Evolutionary conservation across 2,329 filamentous ascomycete species (phyloP).

Genomic region (Penicillium sp.): DNA sequence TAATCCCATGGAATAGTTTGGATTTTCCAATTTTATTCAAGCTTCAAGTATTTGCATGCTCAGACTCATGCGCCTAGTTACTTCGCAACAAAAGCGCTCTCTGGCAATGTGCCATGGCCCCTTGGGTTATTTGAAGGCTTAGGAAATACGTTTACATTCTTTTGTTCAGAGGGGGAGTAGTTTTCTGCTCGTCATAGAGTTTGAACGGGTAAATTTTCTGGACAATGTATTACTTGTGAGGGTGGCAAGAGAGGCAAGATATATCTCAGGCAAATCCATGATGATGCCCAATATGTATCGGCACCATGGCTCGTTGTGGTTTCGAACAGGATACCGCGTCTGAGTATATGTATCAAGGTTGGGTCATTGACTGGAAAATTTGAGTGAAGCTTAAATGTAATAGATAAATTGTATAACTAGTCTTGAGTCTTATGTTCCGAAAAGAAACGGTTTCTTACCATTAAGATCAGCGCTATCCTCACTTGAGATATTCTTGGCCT

Average conservation of each 20-base stretch:
- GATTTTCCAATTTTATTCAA: not conserved
- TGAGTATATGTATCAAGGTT: not conserved
- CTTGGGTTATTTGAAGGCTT: not conserved
- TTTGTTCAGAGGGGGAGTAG: not conserved
- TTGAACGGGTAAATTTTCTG: no score
- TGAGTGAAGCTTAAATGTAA: no score
- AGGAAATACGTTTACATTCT: not conserved
- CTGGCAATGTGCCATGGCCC: not conserved
- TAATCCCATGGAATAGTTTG: no score
- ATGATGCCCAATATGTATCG: constrained; percentile 30
- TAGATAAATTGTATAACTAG: no score
- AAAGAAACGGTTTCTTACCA: not conserved
- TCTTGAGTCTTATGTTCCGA: no score
- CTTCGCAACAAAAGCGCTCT: not conserved
- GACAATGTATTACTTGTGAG: not conserved
- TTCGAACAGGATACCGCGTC: constrained; percentile 12
- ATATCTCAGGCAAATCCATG: no score
- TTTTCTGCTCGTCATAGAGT: no score
- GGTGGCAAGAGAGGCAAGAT: not conserved
- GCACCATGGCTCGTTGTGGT: constrained; percentile 37
- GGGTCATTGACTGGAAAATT: not conserved
- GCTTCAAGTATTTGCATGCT: not conserved
- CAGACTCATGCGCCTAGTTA: not conserved
- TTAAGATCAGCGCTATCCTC: not conserved
- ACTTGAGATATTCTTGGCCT: not conserved